Evolutionary conservation across 2,329 filamentous ascomycete genomes (phyloP).

Genomic region (Aspergillus ibericus): DNA sequence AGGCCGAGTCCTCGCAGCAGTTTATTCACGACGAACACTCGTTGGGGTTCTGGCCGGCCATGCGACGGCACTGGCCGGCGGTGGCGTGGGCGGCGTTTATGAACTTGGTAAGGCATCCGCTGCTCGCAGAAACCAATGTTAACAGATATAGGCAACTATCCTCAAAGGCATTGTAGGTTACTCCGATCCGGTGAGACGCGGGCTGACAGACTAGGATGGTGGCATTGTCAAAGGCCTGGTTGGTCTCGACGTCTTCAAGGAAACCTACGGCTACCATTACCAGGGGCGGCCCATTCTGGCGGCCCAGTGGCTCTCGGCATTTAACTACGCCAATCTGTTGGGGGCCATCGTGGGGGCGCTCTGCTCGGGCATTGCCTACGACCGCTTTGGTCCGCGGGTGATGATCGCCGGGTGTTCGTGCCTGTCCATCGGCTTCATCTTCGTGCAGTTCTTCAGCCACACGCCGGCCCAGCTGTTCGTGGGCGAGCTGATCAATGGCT

Average conservation of each 20-base stretch:
- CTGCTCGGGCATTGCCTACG: slow-evolving; percentile 25
- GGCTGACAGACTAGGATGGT: slow-evolving; percentile 16
- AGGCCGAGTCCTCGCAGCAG: slow-evolving; percentile 22
- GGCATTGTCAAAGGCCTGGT: slow-evolving; percentile 27
- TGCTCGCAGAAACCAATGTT: background rate
- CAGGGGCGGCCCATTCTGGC: slow-evolving; percentile 26
- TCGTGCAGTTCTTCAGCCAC: slow-evolving; percentile 64
- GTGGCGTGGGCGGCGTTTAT: slow-evolving; percentile 29
- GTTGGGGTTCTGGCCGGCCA: slow-evolving; percentile 25
- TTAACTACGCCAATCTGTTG: slow-evolving; percentile 28
- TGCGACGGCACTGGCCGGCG: slow-evolving; percentile 26
- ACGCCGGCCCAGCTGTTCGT: slow-evolving; percentile 58
- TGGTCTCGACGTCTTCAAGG: slow-evolving; percentile 28
- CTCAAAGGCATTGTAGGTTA: slow-evolving; percentile 1
- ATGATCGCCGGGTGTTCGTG: slow-evolving; percentile 27
- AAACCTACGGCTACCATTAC: slow-evolving; percentile 28
- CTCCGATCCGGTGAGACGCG: background rate
- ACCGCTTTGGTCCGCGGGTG: slow-evolving; percentile 29
- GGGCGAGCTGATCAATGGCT: slow-evolving; percentile 61
- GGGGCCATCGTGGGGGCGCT: slow-evolving; percentile 29
- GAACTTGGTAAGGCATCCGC: slow-evolving; percentile 22
- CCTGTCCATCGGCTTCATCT: slow-evolving; percentile 52
- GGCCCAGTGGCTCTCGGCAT: slow-evolving; percentile 28
- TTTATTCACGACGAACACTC: slow-evolving; percentile 27
- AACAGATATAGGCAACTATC: background rate